These are phyloP conservation scores for Globisporangium camurandrum DNA, from an alignment of 352 stramenopile species.

Conservation along the genomic window DNA sequence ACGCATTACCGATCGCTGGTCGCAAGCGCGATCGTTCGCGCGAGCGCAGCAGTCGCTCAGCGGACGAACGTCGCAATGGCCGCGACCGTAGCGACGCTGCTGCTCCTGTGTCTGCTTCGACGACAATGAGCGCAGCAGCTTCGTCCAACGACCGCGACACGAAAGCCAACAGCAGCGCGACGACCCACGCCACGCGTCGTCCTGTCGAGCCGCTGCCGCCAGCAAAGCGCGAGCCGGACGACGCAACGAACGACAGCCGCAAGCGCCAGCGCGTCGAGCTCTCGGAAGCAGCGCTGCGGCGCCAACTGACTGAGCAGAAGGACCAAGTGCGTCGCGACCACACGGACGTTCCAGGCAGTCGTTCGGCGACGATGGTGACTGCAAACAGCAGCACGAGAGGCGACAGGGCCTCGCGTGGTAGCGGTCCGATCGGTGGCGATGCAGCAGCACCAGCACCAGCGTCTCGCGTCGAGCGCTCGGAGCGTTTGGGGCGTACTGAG, in stretches of 20 bases:
- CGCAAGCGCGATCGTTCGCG: conserved; percentile 22
- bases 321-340: conserved; percentile 17
- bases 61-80: conserved; percentile 24
- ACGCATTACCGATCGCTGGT: conserved; percentile 7
- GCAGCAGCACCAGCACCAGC: too few relatives aligned
- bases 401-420: neutral
- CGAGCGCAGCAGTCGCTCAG: conserved; percentile 29
- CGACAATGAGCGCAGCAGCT: conserved; percentile 9
- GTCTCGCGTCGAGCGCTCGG: conserved; percentile 7
- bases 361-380: too few relatives aligned
- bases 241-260: conserved; percentile 18
- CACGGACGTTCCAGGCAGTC: conserved; percentile 3
- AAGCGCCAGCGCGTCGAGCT: conserved; percentile 54
- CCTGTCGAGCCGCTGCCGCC: conserved; percentile 5
- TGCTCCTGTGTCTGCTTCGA: conserved; percentile 1
- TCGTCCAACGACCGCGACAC: conserved; percentile 20
- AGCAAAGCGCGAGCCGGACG: conserved; percentile 20
- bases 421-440: neutral
- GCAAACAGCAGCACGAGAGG: conserved; percentile 2
- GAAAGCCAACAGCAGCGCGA: conserved; percentile 14
- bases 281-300: conserved; percentile 58
- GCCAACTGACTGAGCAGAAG: conserved; percentile 71
- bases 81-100: conserved; percentile 12
- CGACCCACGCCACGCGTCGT: conserved; percentile 9
- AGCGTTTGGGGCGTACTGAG: too few relatives aligned